Conservation (phyloP, 2,329 filamentous ascomycete genomes). For the Fusarium luffae region DNA sequence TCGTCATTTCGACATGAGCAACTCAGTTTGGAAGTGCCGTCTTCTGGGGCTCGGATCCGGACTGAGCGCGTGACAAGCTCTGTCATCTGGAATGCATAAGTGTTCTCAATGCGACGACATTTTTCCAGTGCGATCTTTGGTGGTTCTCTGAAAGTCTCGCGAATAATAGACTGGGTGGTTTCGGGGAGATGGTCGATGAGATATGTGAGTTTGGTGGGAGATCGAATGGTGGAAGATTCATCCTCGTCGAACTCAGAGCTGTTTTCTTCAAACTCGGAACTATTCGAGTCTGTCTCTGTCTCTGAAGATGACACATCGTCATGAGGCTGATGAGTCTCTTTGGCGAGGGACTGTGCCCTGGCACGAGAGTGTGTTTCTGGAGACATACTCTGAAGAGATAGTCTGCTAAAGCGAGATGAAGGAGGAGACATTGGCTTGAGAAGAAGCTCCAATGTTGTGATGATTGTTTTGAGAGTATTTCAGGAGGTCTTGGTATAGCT, state of each 20-base stretch:
- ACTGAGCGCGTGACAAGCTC: slow-evolving; percentile 65
- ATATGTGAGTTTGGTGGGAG: slow-evolving; percentile 56
- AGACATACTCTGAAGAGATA: slow-evolving; percentile 48
- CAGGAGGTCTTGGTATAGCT: slow-evolving; percentile 19
- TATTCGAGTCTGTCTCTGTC: slow-evolving; percentile 39
- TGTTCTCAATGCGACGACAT: slow-evolving; percentile 59
- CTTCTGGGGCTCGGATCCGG: slow-evolving; percentile 57
- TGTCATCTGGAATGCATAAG: slow-evolving; percentile 67
- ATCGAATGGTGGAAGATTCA: slow-evolving; percentile 47
- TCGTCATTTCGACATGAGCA: slow-evolving; percentile 59
- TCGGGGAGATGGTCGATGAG: slow-evolving; percentile 53
- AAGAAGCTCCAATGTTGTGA: neutral
- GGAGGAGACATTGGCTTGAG: slow-evolving; percentile 44
- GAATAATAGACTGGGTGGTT: slow-evolving; percentile 53
- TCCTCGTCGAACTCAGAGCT: slow-evolving; percentile 51
- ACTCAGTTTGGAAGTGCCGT: slow-evolving; percentile 54
- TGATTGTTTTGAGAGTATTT: neutral
- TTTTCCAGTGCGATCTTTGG: slow-evolving; percentile 62
- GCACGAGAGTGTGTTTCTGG: slow-evolving; percentile 36
- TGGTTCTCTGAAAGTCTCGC: slow-evolving; percentile 59
- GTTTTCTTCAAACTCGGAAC: slow-evolving; percentile 36
- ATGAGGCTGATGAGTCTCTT: slow-evolving; percentile 8
- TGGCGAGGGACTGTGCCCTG: slow-evolving; percentile 19
- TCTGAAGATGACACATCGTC: slow-evolving; percentile 46
- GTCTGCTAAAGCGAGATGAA: slow-evolving; percentile 43